Conservation (phyloP, 2,329 filamentous ascomycete genomes). For the Ascochyta viciae-villosae region DNA sequence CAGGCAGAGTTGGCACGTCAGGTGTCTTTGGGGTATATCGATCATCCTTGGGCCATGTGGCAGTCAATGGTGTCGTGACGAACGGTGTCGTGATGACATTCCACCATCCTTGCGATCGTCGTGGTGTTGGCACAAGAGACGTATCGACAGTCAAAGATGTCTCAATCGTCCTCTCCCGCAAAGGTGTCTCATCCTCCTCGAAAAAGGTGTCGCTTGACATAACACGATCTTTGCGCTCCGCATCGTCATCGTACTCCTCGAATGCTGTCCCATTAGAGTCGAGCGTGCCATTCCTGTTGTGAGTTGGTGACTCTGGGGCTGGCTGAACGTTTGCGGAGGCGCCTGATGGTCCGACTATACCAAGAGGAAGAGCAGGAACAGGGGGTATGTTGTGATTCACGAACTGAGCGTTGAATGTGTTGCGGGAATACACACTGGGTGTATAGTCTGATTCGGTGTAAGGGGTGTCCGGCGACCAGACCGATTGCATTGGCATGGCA, state of each 20-base stretch:
- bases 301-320: slow-evolving; percentile 17
- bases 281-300: slow-evolving; percentile 40
- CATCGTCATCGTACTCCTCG: slow-evolving; percentile 59
- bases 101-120: slow-evolving; percentile 76
- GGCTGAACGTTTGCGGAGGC: slow-evolving; percentile 1
- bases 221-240: slow-evolving; percentile 50
- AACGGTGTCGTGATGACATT: slow-evolving; percentile 78
- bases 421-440: slow-evolving; percentile 69
- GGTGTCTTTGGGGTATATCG: slow-evolving; percentile 35
- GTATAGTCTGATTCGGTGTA: slow-evolving; percentile 61
- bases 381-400: slow-evolving; percentile 60
- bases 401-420: slow-evolving; percentile 50
- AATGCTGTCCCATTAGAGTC: slow-evolving; percentile 50
- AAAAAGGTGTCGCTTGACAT: slow-evolving; percentile 71
- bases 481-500: slow-evolving; percentile 57
- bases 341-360: slow-evolving; percentile 23
- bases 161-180: slow-evolving; percentile 33
- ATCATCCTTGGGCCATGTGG: slow-evolving; percentile 43
- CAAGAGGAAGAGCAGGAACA: slow-evolving; percentile 44
- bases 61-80: slow-evolving; percentile 46
- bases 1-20: slow-evolving; percentile 44
- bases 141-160: slow-evolving; percentile 49
- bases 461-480: slow-evolving; percentile 68
- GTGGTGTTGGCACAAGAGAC: slow-evolving; percentile 57
- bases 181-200: slow-evolving; percentile 67